Evolutionary conservation across 176 grass and related monocot species (phyloP), one percentile per base, ranked within the genome.

Genomic region (Paspalum vaginatum): DNA sequence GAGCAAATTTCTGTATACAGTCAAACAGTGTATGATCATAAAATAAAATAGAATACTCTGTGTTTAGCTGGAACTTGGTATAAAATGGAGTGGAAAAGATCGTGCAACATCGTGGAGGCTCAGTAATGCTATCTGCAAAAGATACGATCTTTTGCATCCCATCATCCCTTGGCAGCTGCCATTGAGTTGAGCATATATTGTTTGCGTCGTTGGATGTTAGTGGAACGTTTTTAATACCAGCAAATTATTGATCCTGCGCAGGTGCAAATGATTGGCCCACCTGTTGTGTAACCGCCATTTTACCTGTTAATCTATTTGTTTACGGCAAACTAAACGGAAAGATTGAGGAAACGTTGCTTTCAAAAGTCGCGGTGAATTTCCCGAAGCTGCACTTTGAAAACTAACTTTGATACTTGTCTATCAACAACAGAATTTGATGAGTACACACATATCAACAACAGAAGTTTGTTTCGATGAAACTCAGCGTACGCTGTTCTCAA

Each of bases 1-100:
- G 9, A 58, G 80, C 67, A 83, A 78, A 78, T 73, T 66, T 81
- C 4, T 83, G 15, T 65, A 41, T 58, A 21, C 15, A 70, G 32
- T 73, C 13, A 39, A 66, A 45, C 22, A 70, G 2, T 8, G 10
- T 70, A 21, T 7, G 32, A 32, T 32, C 32, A 42, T 17, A 59
- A 68, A 27, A 15, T 43, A 10, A 58, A 26, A 15, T 38, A 38
- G 13, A 77, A 27, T 41, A 42, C 43, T 37, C 32, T 60, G 40
- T 65, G 21, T 63, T 60, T 27, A 53, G n/a, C 32, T 71, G 68
- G 68, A 48, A 52, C 27, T 44, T 60, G 53, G n/a, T 50, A 60
- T 61, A 17, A 37, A 18, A 46, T 41, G 56, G 51, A 51, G 12
- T 63, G 81, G 45, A 27, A 47, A 27, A 47, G 70, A 85, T 76